Base-by-base conservation (phyloP, 2,329 filamentous ascomycete species). In the Lasiodiplodia hormozganensis region DNA sequence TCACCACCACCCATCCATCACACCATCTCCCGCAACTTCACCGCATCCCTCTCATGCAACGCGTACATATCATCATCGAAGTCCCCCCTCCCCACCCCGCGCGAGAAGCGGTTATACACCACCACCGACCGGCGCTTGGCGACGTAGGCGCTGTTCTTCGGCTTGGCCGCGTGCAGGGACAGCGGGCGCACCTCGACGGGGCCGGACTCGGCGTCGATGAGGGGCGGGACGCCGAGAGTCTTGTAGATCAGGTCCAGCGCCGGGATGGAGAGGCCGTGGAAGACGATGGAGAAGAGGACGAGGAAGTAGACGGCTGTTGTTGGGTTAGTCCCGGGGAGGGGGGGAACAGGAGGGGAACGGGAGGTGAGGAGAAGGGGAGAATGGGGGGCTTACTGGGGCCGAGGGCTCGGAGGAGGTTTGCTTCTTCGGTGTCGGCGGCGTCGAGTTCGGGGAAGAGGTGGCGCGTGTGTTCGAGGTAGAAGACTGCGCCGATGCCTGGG, bases 251-350 rank as follows among this genome's bases (percentile, higher is more conserved):
- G 40, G 68, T 80, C 81, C 18, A 85, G 78, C 0, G 76, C 74
- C 0, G 84, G 84, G 51, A 86, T 85, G 0, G 83, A 85, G 0
- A 86, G 77, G 1, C 84, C 82, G 70, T 85, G 82, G 0, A 84
- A 77, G 11, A 84, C 70, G 70, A 85, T 84, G 53, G 80, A 83
- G 73, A 82, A 81, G 25, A 83, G 72, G 0, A 83, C 82, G 3
- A 84, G 78, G 76, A 78, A 84, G 71, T 84, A 84, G 3, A 84
- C 82, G 8, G 82, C 25, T 25, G 25, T 25, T 2, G 25, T 0
- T 23, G 3, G 25, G 25, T 25, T 25, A 25, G 25, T 4, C 0
- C 3, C 3, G 23, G 23, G 23, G 25, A 25, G 79, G 16, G 31
- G 4, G 2, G 12, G n/a, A n/a, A n/a, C n/a, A n/a, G n/a, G n/a